Evolutionary conservation across 179 eudicot species (phyloP), one percentile per base, ranked within the genome.

Genomic region (Pouteria campechiana): DNA sequence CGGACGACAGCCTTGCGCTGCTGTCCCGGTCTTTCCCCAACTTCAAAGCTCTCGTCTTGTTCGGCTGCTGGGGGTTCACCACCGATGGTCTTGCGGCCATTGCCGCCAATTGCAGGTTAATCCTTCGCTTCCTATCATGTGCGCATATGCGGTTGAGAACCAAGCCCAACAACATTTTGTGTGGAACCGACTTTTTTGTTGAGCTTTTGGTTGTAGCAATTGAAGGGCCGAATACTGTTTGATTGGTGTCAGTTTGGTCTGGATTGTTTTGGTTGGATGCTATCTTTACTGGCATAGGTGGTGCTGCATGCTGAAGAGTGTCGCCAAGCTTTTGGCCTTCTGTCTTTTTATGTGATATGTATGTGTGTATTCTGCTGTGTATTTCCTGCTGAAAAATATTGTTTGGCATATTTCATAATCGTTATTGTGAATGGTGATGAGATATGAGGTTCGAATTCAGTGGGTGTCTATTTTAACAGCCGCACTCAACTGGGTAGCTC

Each of bases 51-150:
- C 60, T 86, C 70, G 72, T 75, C 34, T 67, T 86, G 54, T 68
- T 62, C 29, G 65, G 76, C 35, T 86, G 96, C 67, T 79, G 74
- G 39, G 96, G 93, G 1, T 86, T 86, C 43, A 51, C 78, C 33
- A 75, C 88, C 30, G 76, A 69, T 54, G 96, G 96, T 10, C 81
- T 86, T 44, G 79, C 96, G 47, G 93, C 96, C 32, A 63, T 86
- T 53, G 95, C 93, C 25, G 59, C 95, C 24, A 82, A 76, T 61
- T 86, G 93, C 93, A 68, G 89, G 93, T 85, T 48, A 25, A 30
- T 2, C 11, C 17, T 21, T 14, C 2, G 25, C 6, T 33, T 11
- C 32, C 20, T 20, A 25, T 6, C 4, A 9, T 20, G n/a, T 2
- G 3, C 29, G 11, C 17, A 0, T 21, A 1, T 36, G 16, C 30